phyloP scores from a whole-genome alignment of 1,284 basidiomycete species.

The Wallemia mellicola region DNA sequence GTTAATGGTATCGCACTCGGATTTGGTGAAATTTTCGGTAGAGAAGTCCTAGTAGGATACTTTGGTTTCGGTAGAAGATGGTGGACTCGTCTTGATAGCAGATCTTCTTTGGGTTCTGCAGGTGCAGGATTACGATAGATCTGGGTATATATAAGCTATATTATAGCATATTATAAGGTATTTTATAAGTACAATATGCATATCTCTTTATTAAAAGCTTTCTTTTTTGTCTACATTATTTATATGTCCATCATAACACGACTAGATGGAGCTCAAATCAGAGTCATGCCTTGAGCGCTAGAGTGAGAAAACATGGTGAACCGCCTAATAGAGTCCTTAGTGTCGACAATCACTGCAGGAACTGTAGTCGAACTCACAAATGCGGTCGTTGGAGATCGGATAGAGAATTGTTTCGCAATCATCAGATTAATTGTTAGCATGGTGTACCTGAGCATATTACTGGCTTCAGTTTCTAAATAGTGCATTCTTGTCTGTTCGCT shows the following conservation, averaged over 20 bases:
- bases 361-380: constrained; percentile 75
- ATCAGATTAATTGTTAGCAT: constrained; percentile 89
- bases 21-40: constrained; percentile 88
- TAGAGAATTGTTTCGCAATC: constrained; percentile 75
- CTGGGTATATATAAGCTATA: too few species aligned
- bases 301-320: too few species aligned
- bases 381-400: constrained; percentile 47
- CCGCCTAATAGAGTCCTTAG: too few species aligned
- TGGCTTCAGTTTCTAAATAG: constrained; percentile 99
- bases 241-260: background rate
- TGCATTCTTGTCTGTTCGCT: constrained; percentile 64
- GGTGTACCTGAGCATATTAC: constrained; percentile 91
- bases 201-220: background rate
- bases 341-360: constrained; percentile 69
- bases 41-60: constrained; percentile 46
- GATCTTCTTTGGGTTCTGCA: background rate
- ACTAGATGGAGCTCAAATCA: too few species aligned
- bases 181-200: too few species aligned
- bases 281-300: too few species aligned
- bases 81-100: background rate
- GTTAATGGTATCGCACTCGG: constrained; percentile 95
- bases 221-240: background rate
- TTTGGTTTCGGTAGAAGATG: constrained; percentile 13
- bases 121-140: background rate
- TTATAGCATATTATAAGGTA: too few species aligned